phyloP scores from a whole-genome alignment of 2,329 filamentous ascomycete species.

The Arthroderma sp. region DNA sequence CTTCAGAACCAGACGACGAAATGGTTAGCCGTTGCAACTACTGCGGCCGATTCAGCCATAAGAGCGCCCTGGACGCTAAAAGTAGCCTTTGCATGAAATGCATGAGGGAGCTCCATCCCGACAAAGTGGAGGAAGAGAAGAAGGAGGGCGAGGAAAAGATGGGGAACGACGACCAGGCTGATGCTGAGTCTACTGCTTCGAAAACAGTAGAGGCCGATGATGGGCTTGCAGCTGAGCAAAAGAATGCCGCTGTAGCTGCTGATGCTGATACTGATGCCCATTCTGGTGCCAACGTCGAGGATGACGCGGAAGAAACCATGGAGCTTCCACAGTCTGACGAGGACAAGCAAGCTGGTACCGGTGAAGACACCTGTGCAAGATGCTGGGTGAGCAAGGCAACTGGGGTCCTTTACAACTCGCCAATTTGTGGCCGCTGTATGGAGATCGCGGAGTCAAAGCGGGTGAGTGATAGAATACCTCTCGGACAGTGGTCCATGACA shows the following conservation, averaged over 20 bases:
- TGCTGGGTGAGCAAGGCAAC: constrained; percentile 13
- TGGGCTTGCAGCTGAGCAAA: no score
- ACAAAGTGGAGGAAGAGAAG: background rate
- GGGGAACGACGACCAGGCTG: background rate
- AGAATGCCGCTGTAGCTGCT: background rate
- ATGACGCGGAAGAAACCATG: background rate
- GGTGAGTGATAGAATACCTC: constrained; percentile 5
- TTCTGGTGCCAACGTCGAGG: background rate
- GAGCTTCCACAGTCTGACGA: constrained; percentile 3
- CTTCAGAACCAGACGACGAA: constrained; percentile 8
- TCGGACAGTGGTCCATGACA: background rate
- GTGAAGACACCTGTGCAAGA: constrained; percentile 10
- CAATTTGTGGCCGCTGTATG: constrained; percentile 12
- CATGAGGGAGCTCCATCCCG: constrained; percentile 6
- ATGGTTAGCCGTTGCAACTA: constrained; percentile 12
- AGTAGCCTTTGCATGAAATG: constrained; percentile 10
- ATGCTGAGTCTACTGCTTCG: background rate
- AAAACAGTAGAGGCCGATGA: no score
- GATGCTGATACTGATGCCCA: background rate
- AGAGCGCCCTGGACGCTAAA: constrained; percentile 2
- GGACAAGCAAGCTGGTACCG: constrained; percentile 1
- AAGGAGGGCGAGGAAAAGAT: constrained; percentile 2
- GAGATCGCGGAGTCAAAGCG: constrained; percentile 10
- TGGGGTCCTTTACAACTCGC: constrained; percentile 13
- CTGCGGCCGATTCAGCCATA: constrained; percentile 11